Evolutionary conservation across 1,139 yeast genomes (phyloP).

Genomic region (Hansenula lynferdii): DNA sequence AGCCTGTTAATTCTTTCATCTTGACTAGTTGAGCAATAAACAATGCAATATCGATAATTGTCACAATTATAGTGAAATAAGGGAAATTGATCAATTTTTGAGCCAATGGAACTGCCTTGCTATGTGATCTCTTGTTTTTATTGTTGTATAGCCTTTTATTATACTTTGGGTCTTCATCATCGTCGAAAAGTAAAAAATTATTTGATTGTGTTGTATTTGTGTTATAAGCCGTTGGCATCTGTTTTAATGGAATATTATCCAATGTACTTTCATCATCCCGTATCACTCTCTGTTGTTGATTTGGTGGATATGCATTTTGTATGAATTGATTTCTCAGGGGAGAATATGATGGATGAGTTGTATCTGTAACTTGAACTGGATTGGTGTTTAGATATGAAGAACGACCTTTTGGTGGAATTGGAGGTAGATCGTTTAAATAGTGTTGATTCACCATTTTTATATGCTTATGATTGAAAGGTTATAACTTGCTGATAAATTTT

Average conservation of each 20-base stretch:
- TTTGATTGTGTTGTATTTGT: neutral
- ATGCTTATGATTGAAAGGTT: too few relatives aligned
- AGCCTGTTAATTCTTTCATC: conserved; percentile 59
- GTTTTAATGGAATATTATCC: neutral
- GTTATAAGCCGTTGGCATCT: neutral
- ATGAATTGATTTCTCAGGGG: neutral
- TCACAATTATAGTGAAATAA: conserved; percentile 41
- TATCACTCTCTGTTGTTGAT: neutral
- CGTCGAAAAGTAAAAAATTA: neutral
- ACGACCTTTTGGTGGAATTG: conserved; percentile 1
- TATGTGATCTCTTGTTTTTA: neutral
- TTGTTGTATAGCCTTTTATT: conserved; percentile 7
- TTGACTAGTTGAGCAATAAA: conserved; percentile 63
- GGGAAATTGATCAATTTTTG: conserved; percentile 20
- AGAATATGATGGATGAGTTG: neutral
- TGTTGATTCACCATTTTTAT: too few relatives aligned
- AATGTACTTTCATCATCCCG: neutral
- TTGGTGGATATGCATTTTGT: neutral
- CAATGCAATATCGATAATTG: conserved; percentile 50
- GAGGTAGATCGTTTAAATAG: too few relatives aligned
- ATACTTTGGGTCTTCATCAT: neutral
- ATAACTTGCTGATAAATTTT: too few relatives aligned
- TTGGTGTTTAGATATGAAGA: neutral
- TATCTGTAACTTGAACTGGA: neutral
- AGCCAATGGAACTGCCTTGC: neutral